Evolutionary conservation across 805 yeast species (phyloP).

Genomic region (Brettanomyces anomalus): DNA sequence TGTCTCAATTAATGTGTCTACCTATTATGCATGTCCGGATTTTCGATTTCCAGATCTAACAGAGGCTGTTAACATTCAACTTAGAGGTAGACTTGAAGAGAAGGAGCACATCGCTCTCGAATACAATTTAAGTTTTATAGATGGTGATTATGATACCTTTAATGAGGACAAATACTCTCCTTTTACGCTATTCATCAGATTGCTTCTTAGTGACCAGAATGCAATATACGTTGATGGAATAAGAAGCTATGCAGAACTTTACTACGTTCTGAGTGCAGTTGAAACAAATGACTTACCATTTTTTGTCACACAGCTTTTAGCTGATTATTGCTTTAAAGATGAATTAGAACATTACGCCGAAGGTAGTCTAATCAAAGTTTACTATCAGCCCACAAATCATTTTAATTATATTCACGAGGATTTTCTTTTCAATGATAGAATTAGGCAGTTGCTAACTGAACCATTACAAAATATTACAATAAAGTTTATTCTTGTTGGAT

Average conservation of each 20-base stretch:
- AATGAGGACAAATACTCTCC: conserved; percentile 2
- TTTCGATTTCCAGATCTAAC: conserved; percentile 60
- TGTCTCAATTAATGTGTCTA: conserved; percentile 33
- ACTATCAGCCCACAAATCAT: conserved; percentile 1
- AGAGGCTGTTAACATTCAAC: conserved; percentile 41
- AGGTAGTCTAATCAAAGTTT: conserved; percentile 13
- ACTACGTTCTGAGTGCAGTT: conserved; percentile 28
- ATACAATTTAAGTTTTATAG: conserved; percentile 15
- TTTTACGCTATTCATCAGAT: conserved; percentile 12
- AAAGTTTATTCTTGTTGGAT: conserved; percentile 5
- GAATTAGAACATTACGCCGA: conserved; percentile 18
- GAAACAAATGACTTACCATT: conserved; percentile 44
- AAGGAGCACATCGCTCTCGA: conserved; percentile 11
- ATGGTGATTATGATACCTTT: conserved; percentile 8
- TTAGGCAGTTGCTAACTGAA: neutral
- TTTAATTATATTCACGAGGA: conserved; percentile 9
- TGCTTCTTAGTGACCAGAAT: conserved; percentile 13
- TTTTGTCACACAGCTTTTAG: conserved; percentile 32
- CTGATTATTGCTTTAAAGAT: conserved; percentile 22
- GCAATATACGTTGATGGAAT: conserved; percentile 22
- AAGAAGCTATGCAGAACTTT: conserved; percentile 19
- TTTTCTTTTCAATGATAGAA: conserved; percentile 1
- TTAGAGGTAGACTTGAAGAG: conserved; percentile 31
- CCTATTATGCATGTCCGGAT: conserved; percentile 32
- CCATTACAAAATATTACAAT: neutral